These are phyloP conservation scores for Xerocomellus dryophilus DNA, from an alignment of 768 basidiomycete species.

Conservation along the genomic window DNA sequence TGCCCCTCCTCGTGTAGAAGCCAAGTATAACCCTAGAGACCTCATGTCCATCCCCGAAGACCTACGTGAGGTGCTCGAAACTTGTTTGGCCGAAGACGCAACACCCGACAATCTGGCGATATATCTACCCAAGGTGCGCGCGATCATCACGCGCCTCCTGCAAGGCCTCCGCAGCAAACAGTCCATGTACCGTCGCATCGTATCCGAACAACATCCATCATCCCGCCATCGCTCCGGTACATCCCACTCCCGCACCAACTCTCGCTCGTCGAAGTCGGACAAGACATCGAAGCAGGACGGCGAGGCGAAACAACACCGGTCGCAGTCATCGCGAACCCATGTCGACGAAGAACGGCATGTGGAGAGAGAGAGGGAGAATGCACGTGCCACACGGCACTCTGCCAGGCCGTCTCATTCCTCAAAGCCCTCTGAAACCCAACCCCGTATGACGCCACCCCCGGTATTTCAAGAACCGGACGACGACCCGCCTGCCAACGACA, in stretches of 20 bases:
- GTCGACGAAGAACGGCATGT: slow-evolving; percentile 36
- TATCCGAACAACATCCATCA: slow-evolving; percentile 50
- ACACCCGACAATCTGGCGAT: slow-evolving; percentile 78
- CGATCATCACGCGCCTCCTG: slow-evolving; percentile 89
- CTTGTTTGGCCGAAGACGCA: slow-evolving; percentile 89
- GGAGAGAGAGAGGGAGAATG: slow-evolving; percentile 40
- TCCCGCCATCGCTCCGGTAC: slow-evolving; percentile 44
- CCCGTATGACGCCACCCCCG: slow-evolving; percentile 27
- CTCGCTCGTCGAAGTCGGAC: slow-evolving; percentile 53
- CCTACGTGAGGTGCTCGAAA: slow-evolving; percentile 83
- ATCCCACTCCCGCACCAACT: slow-evolving; percentile 53
- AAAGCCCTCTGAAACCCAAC: slow-evolving; percentile 34
- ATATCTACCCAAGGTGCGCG: slow-evolving; percentile 87
- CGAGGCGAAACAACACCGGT: slow-evolving; percentile 44
- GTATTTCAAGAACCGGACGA: slow-evolving; percentile 34
- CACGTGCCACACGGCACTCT: slow-evolving; percentile 38
- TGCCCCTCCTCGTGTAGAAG: slow-evolving; percentile 11
- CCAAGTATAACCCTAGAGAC: slow-evolving; percentile 53
- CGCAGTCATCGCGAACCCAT: slow-evolving; percentile 44
- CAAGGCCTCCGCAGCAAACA: slow-evolving; percentile 94
- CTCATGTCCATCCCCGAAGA: slow-evolving; percentile 85
- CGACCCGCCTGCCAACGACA: slow-evolving; percentile 20
- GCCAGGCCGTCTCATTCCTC: slow-evolving; percentile 41
- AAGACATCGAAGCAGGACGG: slow-evolving; percentile 39
- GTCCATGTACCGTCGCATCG: slow-evolving; percentile 75